phyloP scores from a whole-genome alignment of 495 filamentous ascomycete genomes.

The Talaromyces borbonicus region DNA sequence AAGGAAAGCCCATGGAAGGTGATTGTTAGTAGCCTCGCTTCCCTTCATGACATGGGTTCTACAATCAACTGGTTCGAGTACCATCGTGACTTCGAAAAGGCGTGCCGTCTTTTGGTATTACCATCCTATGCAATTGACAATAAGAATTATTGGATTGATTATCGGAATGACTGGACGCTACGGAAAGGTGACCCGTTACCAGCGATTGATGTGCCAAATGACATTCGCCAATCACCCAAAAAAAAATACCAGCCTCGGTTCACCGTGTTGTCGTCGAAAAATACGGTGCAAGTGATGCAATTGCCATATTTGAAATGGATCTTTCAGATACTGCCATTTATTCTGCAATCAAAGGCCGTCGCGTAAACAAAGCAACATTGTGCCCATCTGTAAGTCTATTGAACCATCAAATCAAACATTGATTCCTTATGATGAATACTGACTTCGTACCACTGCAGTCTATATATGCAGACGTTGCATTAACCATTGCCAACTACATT shows the following conservation, averaged over 20 bases:
- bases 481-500: slow-evolving; percentile 50
- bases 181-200: slow-evolving; percentile 17
- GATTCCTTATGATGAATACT: neutral
- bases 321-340: slow-evolving; percentile 48
- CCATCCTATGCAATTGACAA: slow-evolving; percentile 47
- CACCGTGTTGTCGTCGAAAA: slow-evolving; percentile 43
- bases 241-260: slow-evolving; percentile 5
- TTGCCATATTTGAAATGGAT: slow-evolving; percentile 57
- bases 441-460: slow-evolving; percentile 15
- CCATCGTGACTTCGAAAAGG: slow-evolving; percentile 37
- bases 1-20: slow-evolving; percentile 42
- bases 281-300: slow-evolving; percentile 42
- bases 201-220: neutral
- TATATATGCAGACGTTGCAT: slow-evolving; percentile 56
- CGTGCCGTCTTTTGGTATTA: slow-evolving; percentile 45
- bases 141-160: slow-evolving; percentile 35
- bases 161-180: slow-evolving; percentile 23
- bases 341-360: slow-evolving; percentile 7
- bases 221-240: slow-evolving; percentile 2
- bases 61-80: neutral
- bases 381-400: slow-evolving; percentile 36
- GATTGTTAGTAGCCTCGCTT: slow-evolving; percentile 39
- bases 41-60: slow-evolving; percentile 44
- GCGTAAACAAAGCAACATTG: slow-evolving; percentile 1
- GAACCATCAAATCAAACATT: neutral